Evolutionary conservation across 768 basidiomycete genomes (phyloP), one percentile per base, ranked within the genome.

Genomic region (Antrodiella citrinella): DNA sequence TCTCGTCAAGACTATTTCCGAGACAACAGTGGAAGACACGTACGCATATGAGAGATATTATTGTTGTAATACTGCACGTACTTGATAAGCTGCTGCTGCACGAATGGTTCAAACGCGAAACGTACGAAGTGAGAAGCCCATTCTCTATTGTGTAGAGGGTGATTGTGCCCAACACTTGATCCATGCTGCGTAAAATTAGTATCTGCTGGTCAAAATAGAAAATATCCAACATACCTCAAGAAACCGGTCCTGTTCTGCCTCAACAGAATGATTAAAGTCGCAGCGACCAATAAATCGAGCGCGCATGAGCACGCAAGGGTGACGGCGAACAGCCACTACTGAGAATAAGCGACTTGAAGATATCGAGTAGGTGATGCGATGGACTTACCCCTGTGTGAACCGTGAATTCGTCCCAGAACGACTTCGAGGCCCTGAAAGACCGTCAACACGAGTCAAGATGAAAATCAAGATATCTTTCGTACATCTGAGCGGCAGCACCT

Each of bases 131-230:
- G 12, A 58, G 38, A 10, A 51, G 20, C 4, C 57, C 57, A 20
- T 54, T 58, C 43, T 58, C 51, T 19, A 56, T 44, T 3, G 57
- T 54, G 35, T 58, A 56, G 22, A 54, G 26, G 26, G 52, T 56
- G 43, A 58, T 55, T 10, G 46, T 48, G 35, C 54, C 50, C 22
- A 58, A 48, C 26, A 58, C 47, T 1, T 56, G 47, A 38, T 58
- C 55, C 54, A 56, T 58, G 23, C 57, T 58, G 44, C n/a, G 18
- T 7, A 24, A 39, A 10, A 38, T 38, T 18, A 38, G 10, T 38
- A 10, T 38, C 18, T 10, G 18, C 10, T 38, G 35, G 35, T 38
- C 18, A 10, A 18, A 38, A 18, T 38, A 18, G 35, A 18, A 38
- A 38, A 38, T 38, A 18, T 10, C 10, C 35, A 38, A 38, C 10